Evolutionary conservation across 257 asterid genomes (phyloP).

Genomic region (Nicotiana paniculata): DNA sequence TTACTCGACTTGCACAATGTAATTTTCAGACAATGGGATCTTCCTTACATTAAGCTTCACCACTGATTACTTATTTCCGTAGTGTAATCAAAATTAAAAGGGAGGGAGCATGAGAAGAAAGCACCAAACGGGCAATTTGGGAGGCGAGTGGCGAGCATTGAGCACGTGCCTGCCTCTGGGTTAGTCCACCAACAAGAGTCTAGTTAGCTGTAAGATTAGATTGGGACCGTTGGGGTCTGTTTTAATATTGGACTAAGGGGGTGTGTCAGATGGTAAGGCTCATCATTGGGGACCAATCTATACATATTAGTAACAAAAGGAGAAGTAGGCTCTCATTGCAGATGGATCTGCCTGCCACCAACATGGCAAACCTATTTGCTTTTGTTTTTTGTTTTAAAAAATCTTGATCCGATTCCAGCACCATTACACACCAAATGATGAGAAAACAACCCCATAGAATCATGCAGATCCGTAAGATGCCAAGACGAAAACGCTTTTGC

Average conservation of each 20-base stretch:
- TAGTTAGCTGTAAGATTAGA: background rate
- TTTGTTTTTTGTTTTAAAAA: background rate
- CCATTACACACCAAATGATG: background rate
- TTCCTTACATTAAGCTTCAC: no score
- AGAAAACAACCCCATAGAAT: background rate
- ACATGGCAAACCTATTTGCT: conserved; percentile 8
- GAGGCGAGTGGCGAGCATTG: background rate
- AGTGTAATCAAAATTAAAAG: no score
- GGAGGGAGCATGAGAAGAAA: background rate
- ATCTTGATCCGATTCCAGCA: background rate
- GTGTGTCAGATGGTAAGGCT: background rate
- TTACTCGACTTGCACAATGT: no score
- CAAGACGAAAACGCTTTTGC: background rate
- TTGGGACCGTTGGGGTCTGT: background rate
- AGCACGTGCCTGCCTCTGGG: background rate
- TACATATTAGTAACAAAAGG: background rate
- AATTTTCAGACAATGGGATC: no score
- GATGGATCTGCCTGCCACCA: conserved; percentile 23
- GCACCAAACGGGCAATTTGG: background rate
- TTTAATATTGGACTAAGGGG: background rate
- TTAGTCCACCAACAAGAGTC: background rate
- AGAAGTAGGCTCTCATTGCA: conserved; percentile 1
- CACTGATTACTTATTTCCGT: no score
- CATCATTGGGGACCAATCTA: background rate
- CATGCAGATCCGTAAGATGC: background rate